Conservation (phyloP, 345 rosid genomes). For the Conringia planisiliqua region DNA sequence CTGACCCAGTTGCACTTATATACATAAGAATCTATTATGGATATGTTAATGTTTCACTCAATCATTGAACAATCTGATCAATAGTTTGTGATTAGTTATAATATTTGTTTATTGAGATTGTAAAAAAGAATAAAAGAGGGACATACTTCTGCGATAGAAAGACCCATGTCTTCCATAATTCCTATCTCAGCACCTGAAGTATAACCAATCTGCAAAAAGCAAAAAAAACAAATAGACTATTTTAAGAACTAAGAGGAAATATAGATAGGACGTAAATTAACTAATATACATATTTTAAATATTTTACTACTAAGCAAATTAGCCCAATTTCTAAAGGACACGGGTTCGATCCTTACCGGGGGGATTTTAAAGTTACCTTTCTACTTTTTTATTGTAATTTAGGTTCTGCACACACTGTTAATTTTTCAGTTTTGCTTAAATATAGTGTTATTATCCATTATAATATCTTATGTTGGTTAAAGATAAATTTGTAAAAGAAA, state of each 20-base stretch:
- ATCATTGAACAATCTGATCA: background rate
- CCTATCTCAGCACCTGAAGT: conserved; percentile 43
- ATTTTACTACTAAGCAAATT: background rate
- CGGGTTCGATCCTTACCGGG: background rate
- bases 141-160: conserved; percentile 36
- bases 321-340: background rate
- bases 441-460: too few species aligned
- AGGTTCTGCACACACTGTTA: background rate
- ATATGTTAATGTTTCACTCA: background rate
- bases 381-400: background rate
- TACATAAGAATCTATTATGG: background rate
- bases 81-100: background rate
- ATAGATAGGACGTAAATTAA: background rate
- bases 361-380: background rate
- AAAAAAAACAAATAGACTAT: background rate
- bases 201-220: conserved; percentile 35
- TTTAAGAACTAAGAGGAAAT: background rate
- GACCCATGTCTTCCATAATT: conserved; percentile 39
- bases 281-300: too few species aligned
- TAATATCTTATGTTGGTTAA: too few species aligned
- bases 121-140: background rate
- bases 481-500: background rate
- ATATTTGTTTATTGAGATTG: background rate
- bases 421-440: too few species aligned
- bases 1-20: background rate